Evolutionary conservation across 2,329 filamentous ascomycete species (phyloP).

Genomic region (Arachnopeziza araneosa): DNA sequence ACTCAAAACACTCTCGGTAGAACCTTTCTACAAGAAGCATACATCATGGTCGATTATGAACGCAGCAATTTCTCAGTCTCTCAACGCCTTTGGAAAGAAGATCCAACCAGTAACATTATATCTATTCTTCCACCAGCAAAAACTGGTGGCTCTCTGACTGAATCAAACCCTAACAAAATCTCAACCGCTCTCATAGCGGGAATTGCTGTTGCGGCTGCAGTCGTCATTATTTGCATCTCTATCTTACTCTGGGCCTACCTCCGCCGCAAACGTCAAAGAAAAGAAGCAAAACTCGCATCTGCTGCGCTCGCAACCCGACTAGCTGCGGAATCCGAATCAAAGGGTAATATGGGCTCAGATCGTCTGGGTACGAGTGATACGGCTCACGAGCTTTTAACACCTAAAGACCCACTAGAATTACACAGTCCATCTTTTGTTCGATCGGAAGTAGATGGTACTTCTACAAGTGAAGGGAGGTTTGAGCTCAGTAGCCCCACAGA

Average conservation of each 20-base stretch:
- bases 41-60: neutral
- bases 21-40: conserved; percentile 34
- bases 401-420: neutral
- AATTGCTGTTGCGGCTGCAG: neutral
- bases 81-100: neutral
- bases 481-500: neutral
- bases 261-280: neutral
- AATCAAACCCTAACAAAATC: neutral
- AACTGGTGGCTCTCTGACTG: neutral
- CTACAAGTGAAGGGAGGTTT: conserved; percentile 1
- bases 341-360: neutral
- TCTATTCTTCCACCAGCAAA: neutral
- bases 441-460: conserved; percentile 2
- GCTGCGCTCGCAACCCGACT: neutral
- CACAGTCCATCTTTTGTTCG: neutral
- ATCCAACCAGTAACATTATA: neutral
- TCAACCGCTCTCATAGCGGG: neutral
- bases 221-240: neutral
- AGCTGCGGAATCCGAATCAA: neutral
- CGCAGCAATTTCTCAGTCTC: conserved; percentile 17
- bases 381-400: neutral
- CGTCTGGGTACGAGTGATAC: neutral
- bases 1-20: conserved; percentile 33
- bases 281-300: neutral
- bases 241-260: neutral